Base-by-base conservation (phyloP, 1,284 basidiomycete genomes). In the Fistulinella cinereoalba region DNA sequence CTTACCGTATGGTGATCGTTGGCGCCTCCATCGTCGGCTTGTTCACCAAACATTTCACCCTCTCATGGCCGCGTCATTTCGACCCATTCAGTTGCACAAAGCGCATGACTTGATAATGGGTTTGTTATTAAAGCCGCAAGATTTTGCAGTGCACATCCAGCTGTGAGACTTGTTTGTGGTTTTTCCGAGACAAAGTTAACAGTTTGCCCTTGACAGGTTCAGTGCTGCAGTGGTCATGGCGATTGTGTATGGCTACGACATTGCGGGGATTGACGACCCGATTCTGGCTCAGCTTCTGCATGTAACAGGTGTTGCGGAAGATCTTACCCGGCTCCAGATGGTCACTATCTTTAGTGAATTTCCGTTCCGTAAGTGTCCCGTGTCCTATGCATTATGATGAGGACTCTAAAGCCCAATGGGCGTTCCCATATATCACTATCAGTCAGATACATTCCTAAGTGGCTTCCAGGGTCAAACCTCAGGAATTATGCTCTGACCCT, bases 1-100 rank as follows among this genome's bases (percentile, higher is more conserved):
- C 21, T 16, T 60, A 11, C 59, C 51, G 4, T 60, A 64, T 38
- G n/a, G n/a, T n/a, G n/a, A n/a, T n/a, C n/a, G n/a, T n/a, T n/a
- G n/a, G n/a, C n/a, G n/a, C n/a, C n/a, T 61, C 29, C 59, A 61
- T 44, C 56, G 62, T 11, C 46, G 60, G 16, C 7, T 61, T 16
- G 63, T 64, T 37, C 58, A 64, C 22, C 57, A 62, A 32, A 50
- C 60, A 10, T 54, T 62, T 19, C 50, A 51, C 6, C 24, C 37
- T 11, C 50, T 42, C 16, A 53, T 58, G 23, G 60, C 50, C 0
- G 31, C 42, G 9, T 48, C 49, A 36, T 61, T 51, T 29, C 60
- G 46, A 39, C 60, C 60, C 6, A 24, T 42, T 16, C 62, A 61
- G n/a, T 32, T 55, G 27, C 43, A 43, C 24, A 63, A 55, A 27